Percentiles rank a stretch among this genome's conserved stretches.
These are phyloP conservation scores for Aureobasidium sp. DNA, from an alignment of 2,329 filamentous ascomycete species.

Conservation along the genomic window DNA sequence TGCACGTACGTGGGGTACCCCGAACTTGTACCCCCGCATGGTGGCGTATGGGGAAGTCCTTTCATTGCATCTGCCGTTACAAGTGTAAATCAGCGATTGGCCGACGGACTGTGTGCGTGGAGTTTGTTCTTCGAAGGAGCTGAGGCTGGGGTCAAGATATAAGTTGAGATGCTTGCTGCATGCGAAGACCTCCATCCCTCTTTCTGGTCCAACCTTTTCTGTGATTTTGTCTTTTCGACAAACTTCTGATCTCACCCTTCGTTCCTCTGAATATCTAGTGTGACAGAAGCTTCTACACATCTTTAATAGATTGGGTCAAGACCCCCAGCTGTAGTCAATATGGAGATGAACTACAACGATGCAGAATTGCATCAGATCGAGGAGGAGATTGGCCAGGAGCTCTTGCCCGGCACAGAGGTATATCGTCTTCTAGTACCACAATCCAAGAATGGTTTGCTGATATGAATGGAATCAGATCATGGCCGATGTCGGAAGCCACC, in stretches of 20 bases:
- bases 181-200: neutral
- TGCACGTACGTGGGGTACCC: neutral
- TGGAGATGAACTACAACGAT: slow-evolving; percentile 38
- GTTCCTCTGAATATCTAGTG: neutral
- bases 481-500: slow-evolving; percentile 52
- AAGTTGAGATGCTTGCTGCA: neutral
- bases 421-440: neutral
- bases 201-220: neutral
- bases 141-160: neutral
- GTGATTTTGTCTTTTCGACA: neutral
- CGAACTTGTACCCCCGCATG: neutral
- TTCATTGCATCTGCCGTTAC: neutral
- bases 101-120: neutral
- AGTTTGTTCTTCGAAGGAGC: neutral
- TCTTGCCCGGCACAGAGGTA: slow-evolving; percentile 47
- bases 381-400: slow-evolving; percentile 43
- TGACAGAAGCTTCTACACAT: neutral
- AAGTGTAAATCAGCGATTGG: neutral
- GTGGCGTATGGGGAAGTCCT: neutral
- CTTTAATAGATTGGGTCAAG: neutral
- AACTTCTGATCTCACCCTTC: neutral
- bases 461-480: slow-evolving; percentile 32
- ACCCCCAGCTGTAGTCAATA: slow-evolving; percentile 18
- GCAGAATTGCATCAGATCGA: slow-evolving; percentile 40
- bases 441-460: neutral